Conservation (phyloP, 257 asterid genomes). For the Solanum neorickii region DNA sequence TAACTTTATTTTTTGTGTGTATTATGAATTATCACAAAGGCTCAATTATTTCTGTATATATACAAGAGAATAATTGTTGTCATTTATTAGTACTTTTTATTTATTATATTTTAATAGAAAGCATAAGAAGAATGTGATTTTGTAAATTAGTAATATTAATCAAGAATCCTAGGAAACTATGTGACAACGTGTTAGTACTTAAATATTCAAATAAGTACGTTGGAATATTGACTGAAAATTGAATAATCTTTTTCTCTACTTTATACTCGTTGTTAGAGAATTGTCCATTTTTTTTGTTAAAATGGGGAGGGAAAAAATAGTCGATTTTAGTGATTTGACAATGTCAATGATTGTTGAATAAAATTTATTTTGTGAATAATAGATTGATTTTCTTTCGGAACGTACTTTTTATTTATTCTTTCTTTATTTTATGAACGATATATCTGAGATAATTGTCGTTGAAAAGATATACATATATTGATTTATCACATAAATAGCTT, state of each 20-base stretch:
- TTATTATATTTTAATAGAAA: neutral
- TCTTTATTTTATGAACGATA: no score
- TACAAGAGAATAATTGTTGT: neutral
- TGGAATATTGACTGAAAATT: neutral
- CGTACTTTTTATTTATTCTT: no score
- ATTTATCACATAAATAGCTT: no score
- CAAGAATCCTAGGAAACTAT: neutral
- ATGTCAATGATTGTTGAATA: fast-evolving
- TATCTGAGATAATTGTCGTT: no score
- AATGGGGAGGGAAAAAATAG: no score
- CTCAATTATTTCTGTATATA: no score
- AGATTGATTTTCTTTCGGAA: no score
- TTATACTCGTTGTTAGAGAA: neutral
- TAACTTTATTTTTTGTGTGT: neutral
- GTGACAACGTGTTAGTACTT: no score
- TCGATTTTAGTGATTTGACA: no score
- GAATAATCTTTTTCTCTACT: neutral
- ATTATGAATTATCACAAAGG: neutral
- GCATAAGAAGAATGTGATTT: neutral
- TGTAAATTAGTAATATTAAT: neutral
- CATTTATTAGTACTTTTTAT: neutral
- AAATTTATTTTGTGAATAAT: no score
- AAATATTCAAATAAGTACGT: no score
- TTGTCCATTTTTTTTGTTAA: neutral
- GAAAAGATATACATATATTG: fast-evolving